phyloP scores from a whole-genome alignment of 1,139 yeast genomes.

The Magnusiomyces magnusii region DNA sequence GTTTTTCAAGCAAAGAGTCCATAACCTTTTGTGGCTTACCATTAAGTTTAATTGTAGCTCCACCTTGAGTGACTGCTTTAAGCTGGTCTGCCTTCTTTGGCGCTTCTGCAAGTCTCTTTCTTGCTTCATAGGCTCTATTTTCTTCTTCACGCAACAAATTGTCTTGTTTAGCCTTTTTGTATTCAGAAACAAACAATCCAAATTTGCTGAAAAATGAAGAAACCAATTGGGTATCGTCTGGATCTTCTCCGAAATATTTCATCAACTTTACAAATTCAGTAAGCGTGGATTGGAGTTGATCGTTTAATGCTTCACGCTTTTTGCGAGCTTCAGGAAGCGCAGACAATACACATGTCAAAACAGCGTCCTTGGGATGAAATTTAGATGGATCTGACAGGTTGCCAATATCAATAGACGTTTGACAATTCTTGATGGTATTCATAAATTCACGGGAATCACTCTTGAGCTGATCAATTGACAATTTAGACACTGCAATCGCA shows the following conservation, averaged over 20 bases:
- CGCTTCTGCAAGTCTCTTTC: conserved; percentile 57
- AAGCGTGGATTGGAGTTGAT: conserved; percentile 49
- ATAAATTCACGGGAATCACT: conserved; percentile 61
- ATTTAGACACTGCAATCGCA: conserved; percentile 55
- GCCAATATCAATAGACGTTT: conserved; percentile 57
- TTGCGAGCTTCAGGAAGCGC: conserved; percentile 51
- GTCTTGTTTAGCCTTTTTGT: conserved; percentile 67
- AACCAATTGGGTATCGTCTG: conserved; percentile 51
- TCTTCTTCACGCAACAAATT: conserved; percentile 78
- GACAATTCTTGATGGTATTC: conserved; percentile 46
- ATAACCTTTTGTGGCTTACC: conserved; percentile 40
- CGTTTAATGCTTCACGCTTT: conserved; percentile 49
- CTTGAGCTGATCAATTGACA: conserved; percentile 70
- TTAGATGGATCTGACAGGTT: conserved; percentile 57
- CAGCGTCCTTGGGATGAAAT: conserved; percentile 73
- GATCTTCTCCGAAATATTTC: conserved; percentile 79
- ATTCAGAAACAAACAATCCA: conserved; percentile 63
- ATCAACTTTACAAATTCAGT: conserved; percentile 53
- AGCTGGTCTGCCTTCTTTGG: conserved; percentile 28
- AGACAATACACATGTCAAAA: conserved; percentile 48
- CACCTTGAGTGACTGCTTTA: conserved; percentile 21
- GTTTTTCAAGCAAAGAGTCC: conserved; percentile 63
- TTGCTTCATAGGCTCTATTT: conserved; percentile 60
- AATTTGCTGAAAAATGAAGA: conserved; percentile 67
- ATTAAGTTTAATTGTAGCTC: conserved; percentile 12